Percentiles rank a stretch among this genome's conserved stretches.
Evolutionary conservation across 2,329 filamentous ascomycete species (phyloP).

Genomic region (Exophiala oligosperma): DNA sequence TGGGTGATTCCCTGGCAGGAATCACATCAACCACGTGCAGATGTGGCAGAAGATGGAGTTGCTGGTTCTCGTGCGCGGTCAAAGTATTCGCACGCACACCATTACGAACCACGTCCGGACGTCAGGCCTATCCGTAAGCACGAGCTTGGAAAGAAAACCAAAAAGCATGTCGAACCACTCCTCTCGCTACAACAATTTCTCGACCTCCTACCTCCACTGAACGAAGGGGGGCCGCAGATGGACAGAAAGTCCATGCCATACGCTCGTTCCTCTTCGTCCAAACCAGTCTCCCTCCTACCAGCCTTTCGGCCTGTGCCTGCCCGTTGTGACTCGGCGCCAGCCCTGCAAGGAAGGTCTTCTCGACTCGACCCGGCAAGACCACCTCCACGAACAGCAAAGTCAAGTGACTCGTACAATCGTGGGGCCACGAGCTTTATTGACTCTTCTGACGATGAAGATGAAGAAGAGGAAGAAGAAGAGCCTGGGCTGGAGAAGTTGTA

Average conservation of each 20-base stretch:
- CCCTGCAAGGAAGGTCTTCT: background rate
- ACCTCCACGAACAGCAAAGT: background rate
- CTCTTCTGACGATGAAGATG: conserved; percentile 13
- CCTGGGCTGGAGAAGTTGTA: background rate
- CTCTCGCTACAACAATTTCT: conserved; percentile 19
- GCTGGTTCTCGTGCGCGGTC: background rate
- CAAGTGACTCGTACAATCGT: background rate
- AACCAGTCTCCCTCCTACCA: background rate
- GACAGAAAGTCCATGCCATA: background rate
- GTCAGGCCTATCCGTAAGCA: background rate
- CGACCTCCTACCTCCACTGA: background rate
- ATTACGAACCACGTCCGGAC: background rate
- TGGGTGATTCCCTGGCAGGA: background rate
- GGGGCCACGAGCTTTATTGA: conserved; percentile 10
- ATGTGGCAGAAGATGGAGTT: background rate
- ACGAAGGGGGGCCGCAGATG: background rate
- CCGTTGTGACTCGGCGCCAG: background rate
- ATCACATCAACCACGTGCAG: background rate
- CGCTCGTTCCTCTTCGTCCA: background rate
- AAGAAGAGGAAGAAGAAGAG: background rate
- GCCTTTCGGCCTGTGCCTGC: background rate
- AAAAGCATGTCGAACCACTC: conserved; percentile 2
- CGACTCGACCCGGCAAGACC: background rate
- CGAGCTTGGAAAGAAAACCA: background rate
- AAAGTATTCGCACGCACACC: background rate